Evolutionary conservation across 2,329 filamentous ascomycete genomes (phyloP), one percentile per base, ranked within the genome.

Genomic region (Massarina eburnea): DNA sequence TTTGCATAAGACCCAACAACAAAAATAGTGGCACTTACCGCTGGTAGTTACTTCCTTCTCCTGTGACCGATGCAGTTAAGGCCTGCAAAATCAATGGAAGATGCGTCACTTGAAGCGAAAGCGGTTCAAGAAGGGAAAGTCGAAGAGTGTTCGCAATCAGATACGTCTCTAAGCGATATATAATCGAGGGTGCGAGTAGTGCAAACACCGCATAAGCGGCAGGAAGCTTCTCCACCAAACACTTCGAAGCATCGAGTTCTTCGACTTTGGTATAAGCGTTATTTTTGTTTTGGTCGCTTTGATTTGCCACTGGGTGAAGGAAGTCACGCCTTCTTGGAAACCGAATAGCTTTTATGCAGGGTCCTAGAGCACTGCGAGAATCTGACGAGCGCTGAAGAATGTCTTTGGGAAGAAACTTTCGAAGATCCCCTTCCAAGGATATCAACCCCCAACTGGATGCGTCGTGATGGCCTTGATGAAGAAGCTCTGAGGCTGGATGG

Each of bases 41-140:
- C 58, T 97, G 87, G 62, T 96, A 96, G 53, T 96, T 80, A 0
- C 76, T 78, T 1, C 72, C 66, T 38, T 84, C 82, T 2, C 68
- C 62, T 0, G 88, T 83, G 1, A 76, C 76, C 0, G 84, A 81
- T 0, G 88, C 76, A 40, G 80, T 88, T 39, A 95, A 85, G 1
- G 91, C 90, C 8, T 82, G 84, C 1, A 83, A 64, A 0, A 95
- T 62, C 26, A 86, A 71, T 1, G 72, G 68, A 3, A 81, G 52
- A 51, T 86, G 68, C 2, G 34, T 21, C 5, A 26, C 2, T 0
- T 67, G 66, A 27, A 92, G 79, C 0, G 65, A 61, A 1, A 90
- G 68, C 1, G 72, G 64, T 12, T 66, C 61, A 2, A 91, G 68
- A 2, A 84, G 55, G 0, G 77, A 83, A 2, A 70, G 67, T 17